Evolutionary conservation across 345 rosid species (phyloP), one percentile per base, ranked within the genome.

Genomic region (Lepidium didymum): DNA sequence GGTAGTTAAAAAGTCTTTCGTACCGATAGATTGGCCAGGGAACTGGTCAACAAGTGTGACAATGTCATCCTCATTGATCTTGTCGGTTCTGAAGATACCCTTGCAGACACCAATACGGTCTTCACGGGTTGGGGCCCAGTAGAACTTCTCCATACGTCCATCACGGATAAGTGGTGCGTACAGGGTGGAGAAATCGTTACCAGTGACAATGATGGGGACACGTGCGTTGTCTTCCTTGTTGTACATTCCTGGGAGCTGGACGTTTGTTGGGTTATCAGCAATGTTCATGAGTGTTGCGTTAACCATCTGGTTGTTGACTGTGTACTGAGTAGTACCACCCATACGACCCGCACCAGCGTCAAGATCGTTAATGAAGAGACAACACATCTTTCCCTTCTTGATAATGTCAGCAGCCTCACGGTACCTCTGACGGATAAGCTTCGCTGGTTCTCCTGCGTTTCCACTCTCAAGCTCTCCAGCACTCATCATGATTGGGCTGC

Each of bases 131-230:
- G 99, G 99, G 2, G 99, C 97, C 99, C 96, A 91, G 86, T 94
- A 94, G 91, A 90, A 94, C 55, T 94, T 94, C 91, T 94, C 99
- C 99, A 94, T 94, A 81, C 99, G 96, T 44, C 99, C 99, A 3
- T 94, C 99, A 81, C 97, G 97, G 84, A 94, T 94, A 29, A 94
- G 92, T 38, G 99, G 99, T 16, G 97, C 97, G 45, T 94, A 94
- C 60, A 94, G 53, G 8, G 99, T 94, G n/a, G 97, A 94, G 86
- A 94, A 94, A 77, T 94, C 99, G 76, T 94, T 94, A 67, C 99
- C 97, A 0, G 99, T 94, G 84, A 88, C 95, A 8, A 94, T 86
- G 81, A 94, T 84, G 0, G 99, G 99, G 41, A 94, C 99, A 59
- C 97, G 87, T 14, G 97, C 81, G 70, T 90, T 94, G 4, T 94